Conservation (phyloP, 1,139 yeast species). For the Candida neerlandica region DNA sequence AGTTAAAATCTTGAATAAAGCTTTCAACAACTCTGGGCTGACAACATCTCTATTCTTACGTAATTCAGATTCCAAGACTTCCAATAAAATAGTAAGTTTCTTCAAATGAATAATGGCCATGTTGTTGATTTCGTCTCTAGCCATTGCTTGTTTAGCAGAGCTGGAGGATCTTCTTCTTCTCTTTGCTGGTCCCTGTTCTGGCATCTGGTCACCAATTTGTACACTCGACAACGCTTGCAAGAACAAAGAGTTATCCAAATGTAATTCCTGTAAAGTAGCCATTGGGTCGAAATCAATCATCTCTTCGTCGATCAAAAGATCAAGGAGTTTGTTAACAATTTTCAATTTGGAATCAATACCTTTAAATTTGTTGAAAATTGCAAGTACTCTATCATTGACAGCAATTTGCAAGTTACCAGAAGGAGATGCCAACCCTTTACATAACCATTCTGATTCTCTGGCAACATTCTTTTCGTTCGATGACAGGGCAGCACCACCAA, state of each 20-base stretch:
- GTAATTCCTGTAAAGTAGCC: slow-evolving; percentile 51
- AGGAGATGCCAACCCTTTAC: slow-evolving; percentile 49
- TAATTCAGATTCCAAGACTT: slow-evolving; percentile 63
- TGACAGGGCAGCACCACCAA: slow-evolving; percentile 40
- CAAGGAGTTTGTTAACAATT: slow-evolving; percentile 63
- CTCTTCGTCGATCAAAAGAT: slow-evolving; percentile 46
- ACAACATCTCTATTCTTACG: slow-evolving; percentile 29
- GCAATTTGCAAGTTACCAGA: slow-evolving; percentile 51
- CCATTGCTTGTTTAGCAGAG: slow-evolving; percentile 73
- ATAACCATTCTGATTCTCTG: slow-evolving; percentile 63
- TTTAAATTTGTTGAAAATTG: slow-evolving; percentile 56
- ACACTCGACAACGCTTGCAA: slow-evolving; percentile 52
- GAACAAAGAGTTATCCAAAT: slow-evolving; percentile 49
- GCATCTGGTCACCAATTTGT: slow-evolving; percentile 46
- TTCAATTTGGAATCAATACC: slow-evolving; percentile 57
- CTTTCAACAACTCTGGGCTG: slow-evolving; percentile 54
- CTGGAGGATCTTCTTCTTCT: slow-evolving; percentile 81
- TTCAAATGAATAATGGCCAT: slow-evolving; percentile 79
- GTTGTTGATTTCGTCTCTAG: slow-evolving; percentile 65
- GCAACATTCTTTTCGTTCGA: slow-evolving; percentile 51
- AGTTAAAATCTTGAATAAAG: slow-evolving; percentile 70
- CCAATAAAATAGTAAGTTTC: slow-evolving; percentile 77
- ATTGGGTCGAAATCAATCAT: slow-evolving; percentile 53
- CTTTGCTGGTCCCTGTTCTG: slow-evolving; percentile 58
- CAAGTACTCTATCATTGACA: slow-evolving; percentile 55